Conservation (phyloP, 495 filamentous ascomycete species). For the Stereocaulon alpinum region DNA sequence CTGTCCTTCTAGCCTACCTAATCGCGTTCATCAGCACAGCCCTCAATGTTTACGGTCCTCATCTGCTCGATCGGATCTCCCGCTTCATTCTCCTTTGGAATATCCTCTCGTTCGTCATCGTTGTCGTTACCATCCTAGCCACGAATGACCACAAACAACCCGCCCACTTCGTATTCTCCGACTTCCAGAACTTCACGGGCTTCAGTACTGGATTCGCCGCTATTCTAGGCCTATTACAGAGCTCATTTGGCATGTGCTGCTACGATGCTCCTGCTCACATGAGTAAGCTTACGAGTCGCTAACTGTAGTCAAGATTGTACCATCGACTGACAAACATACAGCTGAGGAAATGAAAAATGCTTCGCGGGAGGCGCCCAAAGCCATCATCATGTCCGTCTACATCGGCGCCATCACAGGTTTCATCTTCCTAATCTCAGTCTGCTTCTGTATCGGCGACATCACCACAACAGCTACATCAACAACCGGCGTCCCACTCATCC, state of each 20-base stretch:
- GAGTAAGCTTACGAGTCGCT: not conserved
- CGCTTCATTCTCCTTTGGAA: conserved; percentile 46
- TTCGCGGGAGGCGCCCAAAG: conserved; percentile 41
- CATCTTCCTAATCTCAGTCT: conserved; percentile 37
- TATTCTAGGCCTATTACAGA: conserved; percentile 46
- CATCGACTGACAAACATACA: conserved; percentile 28
- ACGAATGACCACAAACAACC: conserved; percentile 46
- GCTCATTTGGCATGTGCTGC: conserved; percentile 49
- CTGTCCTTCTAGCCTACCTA: conserved; percentile 42
- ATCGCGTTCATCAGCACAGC: conserved; percentile 34
- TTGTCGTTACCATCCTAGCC: conserved; percentile 42
- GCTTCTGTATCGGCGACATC: conserved; percentile 42
- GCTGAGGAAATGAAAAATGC: conserved; percentile 39
- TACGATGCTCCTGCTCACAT: conserved; percentile 24
- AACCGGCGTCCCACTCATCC: conserved; percentile 40
- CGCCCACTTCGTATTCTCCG: conserved; percentile 44
- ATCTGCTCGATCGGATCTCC: conserved; percentile 43
- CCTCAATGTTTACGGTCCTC: conserved; percentile 42
- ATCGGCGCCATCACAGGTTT: conserved; percentile 43
- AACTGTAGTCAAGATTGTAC: not conserved
- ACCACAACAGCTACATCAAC: conserved; percentile 27
- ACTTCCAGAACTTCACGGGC: conserved; percentile 49
- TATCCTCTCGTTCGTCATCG: conserved; percentile 40
- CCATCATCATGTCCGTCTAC: conserved; percentile 45
- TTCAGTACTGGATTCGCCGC: conserved; percentile 41